phyloP scores from a whole-genome alignment of 768 basidiomycete genomes.

The Gyrodon lividus region DNA sequence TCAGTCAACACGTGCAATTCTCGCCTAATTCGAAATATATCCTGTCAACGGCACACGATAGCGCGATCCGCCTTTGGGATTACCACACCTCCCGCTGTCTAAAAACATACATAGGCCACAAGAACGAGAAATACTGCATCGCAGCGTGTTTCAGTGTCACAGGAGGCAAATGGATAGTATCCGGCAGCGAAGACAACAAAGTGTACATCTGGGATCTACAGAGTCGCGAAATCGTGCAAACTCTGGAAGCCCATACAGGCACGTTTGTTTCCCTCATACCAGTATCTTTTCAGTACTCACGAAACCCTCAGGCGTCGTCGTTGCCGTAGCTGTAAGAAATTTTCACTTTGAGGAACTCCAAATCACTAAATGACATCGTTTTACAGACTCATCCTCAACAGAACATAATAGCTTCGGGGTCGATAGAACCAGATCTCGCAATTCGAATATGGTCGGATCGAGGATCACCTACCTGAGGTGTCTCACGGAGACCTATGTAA shows the following conservation, averaged over 20 bases:
- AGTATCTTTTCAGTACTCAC: background rate
- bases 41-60: constrained; percentile 90
- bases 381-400: constrained; percentile 78
- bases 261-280: constrained; percentile 9
- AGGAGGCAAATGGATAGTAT: constrained; percentile 86
- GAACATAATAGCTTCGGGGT: constrained; percentile 86
- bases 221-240: constrained; percentile 80
- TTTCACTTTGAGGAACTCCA: background rate
- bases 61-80: constrained; percentile 92
- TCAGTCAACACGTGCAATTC: constrained; percentile 87
- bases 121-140: constrained; percentile 81
- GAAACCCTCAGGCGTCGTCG: constrained; percentile 49
- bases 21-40: constrained; percentile 96
- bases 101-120: constrained; percentile 86
- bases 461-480: constrained; percentile 15
- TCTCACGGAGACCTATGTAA: background rate
- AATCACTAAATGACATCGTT: background rate
- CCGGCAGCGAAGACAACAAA: constrained; percentile 89
- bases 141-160: constrained; percentile 83
- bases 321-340: constrained; percentile 76
- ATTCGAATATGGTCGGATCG: constrained; percentile 82
- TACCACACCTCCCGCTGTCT: constrained; percentile 88
- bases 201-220: constrained; percentile 91
- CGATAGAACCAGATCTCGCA: constrained; percentile 78
- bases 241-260: constrained; percentile 76